Evolutionary conservation across 345 rosid species (phyloP), one percentile per base, ranked within the genome.

Genomic region (Gossypium raimondii): DNA sequence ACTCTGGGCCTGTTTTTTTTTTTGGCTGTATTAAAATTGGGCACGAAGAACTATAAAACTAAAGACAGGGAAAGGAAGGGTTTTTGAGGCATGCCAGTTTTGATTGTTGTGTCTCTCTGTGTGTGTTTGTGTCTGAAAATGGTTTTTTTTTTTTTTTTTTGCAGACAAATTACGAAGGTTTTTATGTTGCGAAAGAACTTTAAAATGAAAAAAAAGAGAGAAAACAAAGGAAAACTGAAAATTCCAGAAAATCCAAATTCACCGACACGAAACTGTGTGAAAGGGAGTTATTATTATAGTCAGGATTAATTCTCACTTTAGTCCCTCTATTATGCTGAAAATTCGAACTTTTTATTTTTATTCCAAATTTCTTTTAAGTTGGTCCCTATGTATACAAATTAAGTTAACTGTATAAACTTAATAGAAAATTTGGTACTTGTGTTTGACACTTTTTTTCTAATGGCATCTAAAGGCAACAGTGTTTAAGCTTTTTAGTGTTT

Each of bases 261-360:
- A 92, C 98, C 98, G 98, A 92, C 98, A 90, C 75, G 79, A 82
- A 76, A 81, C 78, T 72, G 65, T 66, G 82, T 62, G 79, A 38
- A n/a, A 48, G 17, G 2, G 63, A 58, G 16, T 60, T 59, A 5
- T 57, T 57, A 56, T 56, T 56, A 20, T 56, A 18, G 1, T 56
- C 10, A 20, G 29, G 62, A 24, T 11, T 24, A 24, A 24, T 59
- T 59, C 2, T 59, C 1, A 11, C 4, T 11, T 11, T 25, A 11
- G n/a, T 5, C 7, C 41, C 7, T 34, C 41, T 34, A 4, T 34
- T 34, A 34, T 34, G 41, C 41, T 34, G 41, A 34, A 34, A 34
- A 34, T 34, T 34, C 1, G 1, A 34, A 34, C 7, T 34, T 34
- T 34, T 34, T 5, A 5, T 34, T 34, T 6, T 34, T 5, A 5